Base-by-base conservation (phyloP, 2,329 filamentous ascomycete species). In the Phoma sp. region DNA sequence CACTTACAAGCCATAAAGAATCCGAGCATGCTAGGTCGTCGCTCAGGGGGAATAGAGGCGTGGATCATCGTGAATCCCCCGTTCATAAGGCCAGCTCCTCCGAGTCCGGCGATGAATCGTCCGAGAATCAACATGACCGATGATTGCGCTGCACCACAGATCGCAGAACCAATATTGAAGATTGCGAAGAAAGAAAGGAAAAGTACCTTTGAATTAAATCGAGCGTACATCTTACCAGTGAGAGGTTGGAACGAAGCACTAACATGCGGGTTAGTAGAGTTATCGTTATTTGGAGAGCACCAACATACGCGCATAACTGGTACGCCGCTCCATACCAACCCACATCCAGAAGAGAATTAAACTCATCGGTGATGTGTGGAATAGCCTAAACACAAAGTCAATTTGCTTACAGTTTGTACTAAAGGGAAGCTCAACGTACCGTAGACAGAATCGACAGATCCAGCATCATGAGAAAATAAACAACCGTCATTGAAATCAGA, bases 11-110 rank as follows among this genome's bases (percentile, higher is more conserved):
- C 61, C 78, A 76, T 38, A 66, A 80, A 72, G 14, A 78, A 32
- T 2, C 77, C 78, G 15, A 73, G 76, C 55, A 77, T 80, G 2
- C 73, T 67, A 5, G 79, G 78, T 21, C 80, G 71, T 37, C 75
- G 73, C 17, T 59, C 60, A 0, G 80, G 71, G 3, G 77, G 72
- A 1, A 79, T 72, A 15, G 70, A 71, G 30, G 67, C 67, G 23
- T 71, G 62, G 11, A 79, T 70, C 50, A 78, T 76, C 17, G 75
- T 65, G 50, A 76, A 72, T 10, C 52, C 76, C 68, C 49, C 76
- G 73, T 57, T 49, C 47, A 74, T 77, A 32, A 81, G 73, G 1
- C 61, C 61, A 3, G 56, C 56, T 20, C 45, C 48, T 2, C 61
- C 61, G 10, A 64, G 20, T 7, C 61, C 61, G 5, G 59, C 56